Evolutionary conservation across 768 basidiomycete genomes (phyloP), one percentile per base, ranked within the genome.

Genomic region (Suillus tomentosus): DNA sequence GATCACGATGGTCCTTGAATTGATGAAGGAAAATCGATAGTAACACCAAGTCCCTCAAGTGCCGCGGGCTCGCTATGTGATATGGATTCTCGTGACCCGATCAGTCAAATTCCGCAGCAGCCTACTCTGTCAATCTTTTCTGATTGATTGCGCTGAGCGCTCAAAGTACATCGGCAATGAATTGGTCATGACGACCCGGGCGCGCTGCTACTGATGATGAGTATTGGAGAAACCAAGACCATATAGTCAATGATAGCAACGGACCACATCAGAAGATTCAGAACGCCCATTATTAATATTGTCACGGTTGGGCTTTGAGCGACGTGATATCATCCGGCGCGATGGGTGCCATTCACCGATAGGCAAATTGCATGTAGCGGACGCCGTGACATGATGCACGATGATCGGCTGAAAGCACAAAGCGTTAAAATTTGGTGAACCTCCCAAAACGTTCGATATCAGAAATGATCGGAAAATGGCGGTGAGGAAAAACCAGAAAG

Each of bases 301-400:
- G 50, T 31, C 50, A 31, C 27, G 50, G 17, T 53, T 53, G 51
- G 51, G 5, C 19, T 54, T 54, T 54, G 34, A 36, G 53, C 53
- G 53, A 54, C 5, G 22, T 50, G 51, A 31, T 27, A 27, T 34
- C 31, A 34, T 34, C 51, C 27, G 31, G 31, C 9, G 17, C 17
- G 27, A 31, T 53, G 31, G 27, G 9, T 53, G 9, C 9, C 13
- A 5, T n/a, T 34, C 53, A 54, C 11, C 6, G 34, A 54, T 36
- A 54, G 53, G 53, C 34, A 54, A 11, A 54, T 54, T 34, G 53
- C 1, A 36, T 54, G 17, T 13, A 31, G 17, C 53, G 53, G 53
- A 13, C 53, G 19, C 27, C 27, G 51, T 27, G 27, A 17, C 9
- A 31, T 17, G 27, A 17, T 51, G 50, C 15, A 31, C 19, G 27